phyloP scores from a whole-genome alignment of 2,329 filamentous ascomycete genomes.

The Pyricularia sp. region DNA sequence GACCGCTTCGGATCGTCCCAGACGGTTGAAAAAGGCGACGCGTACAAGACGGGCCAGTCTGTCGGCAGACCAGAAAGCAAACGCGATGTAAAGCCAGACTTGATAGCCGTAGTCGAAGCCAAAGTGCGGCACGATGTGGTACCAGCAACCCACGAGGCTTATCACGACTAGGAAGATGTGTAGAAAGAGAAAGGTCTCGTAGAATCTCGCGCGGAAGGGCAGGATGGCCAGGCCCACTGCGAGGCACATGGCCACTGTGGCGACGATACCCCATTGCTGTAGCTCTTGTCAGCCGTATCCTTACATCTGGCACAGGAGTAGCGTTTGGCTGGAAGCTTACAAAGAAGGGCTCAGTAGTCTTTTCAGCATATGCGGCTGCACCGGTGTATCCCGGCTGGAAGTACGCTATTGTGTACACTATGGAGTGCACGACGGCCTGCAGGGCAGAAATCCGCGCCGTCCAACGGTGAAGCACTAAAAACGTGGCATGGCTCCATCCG shows the following conservation, averaged over 20 bases:
- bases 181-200: slow-evolving; percentile 36
- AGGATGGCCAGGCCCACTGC: slow-evolving; percentile 38
- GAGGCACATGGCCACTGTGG: slow-evolving; percentile 34
- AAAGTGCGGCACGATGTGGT: slow-evolving; percentile 37
- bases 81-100: slow-evolving; percentile 31
- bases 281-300: neutral
- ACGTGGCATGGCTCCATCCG: slow-evolving; percentile 59
- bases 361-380: slow-evolving; percentile 22
- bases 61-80: slow-evolving; percentile 21
- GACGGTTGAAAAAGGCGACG: slow-evolving; percentile 28
- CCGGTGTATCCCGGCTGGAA: neutral
- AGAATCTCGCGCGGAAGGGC: slow-evolving; percentile 40
- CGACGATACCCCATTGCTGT: slow-evolving; percentile 10
- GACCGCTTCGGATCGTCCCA: slow-evolving; percentile 23
- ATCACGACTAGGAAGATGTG: slow-evolving; percentile 32
- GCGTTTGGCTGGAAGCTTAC: too few relatives aligned
- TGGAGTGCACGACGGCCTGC: slow-evolving; percentile 53
- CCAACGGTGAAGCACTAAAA: slow-evolving; percentile 60
- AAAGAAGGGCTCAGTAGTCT: slow-evolving; percentile 14
- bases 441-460: slow-evolving; percentile 52
- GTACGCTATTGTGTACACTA: slow-evolving; percentile 40
- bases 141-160: slow-evolving; percentile 30
- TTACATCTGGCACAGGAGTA: too few relatives aligned
- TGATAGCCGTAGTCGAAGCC: slow-evolving; percentile 36
- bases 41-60: slow-evolving; percentile 33